phyloP scores from a whole-genome alignment of 441 rosid species.

The Euphorbia schlechtendalii region DNA sequence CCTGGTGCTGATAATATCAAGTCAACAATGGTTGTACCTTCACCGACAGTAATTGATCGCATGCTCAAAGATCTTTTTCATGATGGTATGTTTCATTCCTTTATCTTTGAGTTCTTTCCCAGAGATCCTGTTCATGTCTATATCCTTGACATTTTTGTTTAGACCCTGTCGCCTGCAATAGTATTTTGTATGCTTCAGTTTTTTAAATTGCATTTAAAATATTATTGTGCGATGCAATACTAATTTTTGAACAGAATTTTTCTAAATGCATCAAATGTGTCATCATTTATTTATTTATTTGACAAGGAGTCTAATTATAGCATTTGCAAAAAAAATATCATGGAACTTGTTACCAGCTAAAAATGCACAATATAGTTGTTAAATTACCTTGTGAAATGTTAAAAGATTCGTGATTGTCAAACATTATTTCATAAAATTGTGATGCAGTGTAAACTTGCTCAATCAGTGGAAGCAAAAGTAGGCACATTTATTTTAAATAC shows the following conservation, averaged over 20 bases:
- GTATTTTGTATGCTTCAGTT: not conserved
- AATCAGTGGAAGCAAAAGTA: not conserved
- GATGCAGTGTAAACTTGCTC: not conserved
- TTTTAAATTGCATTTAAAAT: too few relatives aligned
- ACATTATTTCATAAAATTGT: not conserved
- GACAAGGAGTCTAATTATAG: too few relatives aligned
- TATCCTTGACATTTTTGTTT: not conserved
- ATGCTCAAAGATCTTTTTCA: slow-evolving; percentile 91
- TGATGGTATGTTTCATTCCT: slow-evolving; percentile 43
- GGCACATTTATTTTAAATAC: too few relatives aligned
- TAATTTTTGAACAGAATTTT: not conserved
- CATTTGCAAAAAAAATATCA: too few relatives aligned
- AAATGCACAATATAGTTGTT: not conserved
- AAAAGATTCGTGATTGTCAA: not conserved
- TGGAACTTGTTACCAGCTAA: not conserved
- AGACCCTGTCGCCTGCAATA: not conserved
- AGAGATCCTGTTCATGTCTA: not conserved
- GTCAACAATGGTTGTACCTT: slow-evolving; percentile 77
- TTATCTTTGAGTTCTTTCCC: not conserved
- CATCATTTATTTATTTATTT: too few relatives aligned
- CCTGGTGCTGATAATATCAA: slow-evolving; percentile 56
- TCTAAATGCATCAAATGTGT: not conserved
- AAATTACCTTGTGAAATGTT: not conserved
- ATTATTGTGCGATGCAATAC: not conserved
- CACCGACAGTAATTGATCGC: slow-evolving; percentile 84